Base-by-base conservation (phyloP, 768 basidiomycete genomes). In the Calvatia gigantea region DNA sequence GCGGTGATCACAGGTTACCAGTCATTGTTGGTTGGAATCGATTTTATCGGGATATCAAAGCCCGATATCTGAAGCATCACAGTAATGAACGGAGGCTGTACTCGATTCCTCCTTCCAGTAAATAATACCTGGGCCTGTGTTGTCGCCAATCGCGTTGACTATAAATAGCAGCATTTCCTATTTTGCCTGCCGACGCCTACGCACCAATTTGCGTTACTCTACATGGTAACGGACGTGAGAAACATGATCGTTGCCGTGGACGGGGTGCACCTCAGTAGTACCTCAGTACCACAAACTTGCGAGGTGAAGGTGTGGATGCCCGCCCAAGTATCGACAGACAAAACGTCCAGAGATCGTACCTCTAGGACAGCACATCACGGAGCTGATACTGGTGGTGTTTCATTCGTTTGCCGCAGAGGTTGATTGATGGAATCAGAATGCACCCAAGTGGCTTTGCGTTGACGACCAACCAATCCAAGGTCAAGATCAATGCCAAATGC, bases 21-120 rank as follows among this genome's bases (percentile, higher is more conserved):
- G 41, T 31, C 21, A 28, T 31, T 48, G 46, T 42, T 49, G 29
- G 46, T 48, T 32, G 38, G 17, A 42, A 25, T 31, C 27, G 8
- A 7, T 37, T 53, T 56, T 38, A 56, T 56, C 49, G 54, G 39
- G 46, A 56, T 46, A 56, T 56, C 46, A 39, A 21, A 11, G n/a
- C n/a, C n/a, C n/a, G n/a, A n/a, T n/a, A n/a, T n/a, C n/a, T n/a
- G n/a, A n/a, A n/a, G n/a, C n/a, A 37, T 50, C 33, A 50, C 50
- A 9, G 9, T 29, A 17, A 5, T 51, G 37, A 51, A n/a, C n/a
- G n/a, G n/a, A n/a, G n/a, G n/a, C n/a, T n/a, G n/a, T n/a, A n/a
- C n/a, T n/a, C n/a, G n/a, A n/a, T n/a, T n/a, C n/a, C 37, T 33
- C 23, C 14, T 51, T 27, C 14, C 29, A 6, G 19, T 17, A 53